These are phyloP conservation scores for Wickerhamomyces pijperi DNA, from an alignment of 805 yeast species.

Conservation along the genomic window DNA sequence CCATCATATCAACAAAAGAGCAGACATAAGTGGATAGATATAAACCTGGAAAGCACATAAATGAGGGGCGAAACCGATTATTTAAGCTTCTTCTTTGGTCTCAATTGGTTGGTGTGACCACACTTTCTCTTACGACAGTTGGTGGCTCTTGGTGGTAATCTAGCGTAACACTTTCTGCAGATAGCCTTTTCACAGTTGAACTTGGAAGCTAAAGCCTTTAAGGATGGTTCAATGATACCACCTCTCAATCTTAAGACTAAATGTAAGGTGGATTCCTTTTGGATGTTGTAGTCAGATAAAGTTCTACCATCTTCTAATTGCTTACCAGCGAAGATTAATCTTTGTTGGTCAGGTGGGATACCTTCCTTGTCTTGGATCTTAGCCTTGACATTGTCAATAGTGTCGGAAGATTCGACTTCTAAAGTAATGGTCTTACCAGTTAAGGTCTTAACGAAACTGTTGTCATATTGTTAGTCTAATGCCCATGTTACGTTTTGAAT, in stretches of 20 bases:
- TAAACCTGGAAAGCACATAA: slow-evolving; percentile 4
- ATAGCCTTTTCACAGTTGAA: slow-evolving; percentile 99
- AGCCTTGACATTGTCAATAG: slow-evolving; percentile 97
- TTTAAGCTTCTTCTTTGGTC: slow-evolving; percentile 99
- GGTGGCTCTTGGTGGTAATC: slow-evolving; percentile 99
- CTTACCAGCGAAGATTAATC: slow-evolving; percentile 99
- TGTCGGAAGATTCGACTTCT: slow-evolving; percentile 98
- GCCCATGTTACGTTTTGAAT: no score
- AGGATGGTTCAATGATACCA: slow-evolving; percentile 99
- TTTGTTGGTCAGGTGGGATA: slow-evolving; percentile 99
- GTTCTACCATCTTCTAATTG: slow-evolving; percentile 99
- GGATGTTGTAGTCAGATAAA: slow-evolving; percentile 98
- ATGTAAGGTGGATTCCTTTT: slow-evolving; percentile 97
- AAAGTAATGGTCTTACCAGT: slow-evolving; percentile 94
- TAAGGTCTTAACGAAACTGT: slow-evolving; percentile 70
- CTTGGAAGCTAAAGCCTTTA: slow-evolving; percentile 97
- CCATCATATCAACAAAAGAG: not conserved
- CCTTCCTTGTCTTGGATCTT: slow-evolving; percentile 99
- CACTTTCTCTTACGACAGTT: slow-evolving; percentile 99
- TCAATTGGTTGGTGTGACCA: slow-evolving; percentile 99
- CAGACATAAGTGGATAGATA: not conserved
- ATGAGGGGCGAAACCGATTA: slow-evolving; percentile 38
- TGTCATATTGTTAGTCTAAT: slow-evolving; percentile 11
- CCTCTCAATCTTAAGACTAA: slow-evolving; percentile 96
- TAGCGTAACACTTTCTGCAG: slow-evolving; percentile 99